phyloP scores from a whole-genome alignment of 116 monocot species.

The Trichopus zeylanicus region DNA sequence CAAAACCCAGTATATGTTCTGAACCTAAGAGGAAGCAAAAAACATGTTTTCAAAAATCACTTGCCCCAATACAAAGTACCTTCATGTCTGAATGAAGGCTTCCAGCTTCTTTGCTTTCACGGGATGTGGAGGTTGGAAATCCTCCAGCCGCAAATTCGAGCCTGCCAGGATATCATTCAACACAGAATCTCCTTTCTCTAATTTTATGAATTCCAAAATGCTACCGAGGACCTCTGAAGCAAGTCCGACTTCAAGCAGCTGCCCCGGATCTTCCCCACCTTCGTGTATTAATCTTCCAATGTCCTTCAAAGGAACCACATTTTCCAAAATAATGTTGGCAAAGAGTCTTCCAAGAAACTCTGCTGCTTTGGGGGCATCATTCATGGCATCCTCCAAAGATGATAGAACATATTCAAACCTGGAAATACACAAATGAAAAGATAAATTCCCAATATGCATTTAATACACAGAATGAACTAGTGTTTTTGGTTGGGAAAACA shows the following conservation, averaged over 20 bases:
- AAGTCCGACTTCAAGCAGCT: constrained; percentile 41
- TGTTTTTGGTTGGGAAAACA: neutral
- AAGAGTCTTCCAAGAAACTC: constrained; percentile 79
- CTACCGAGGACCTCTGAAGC: constrained; percentile 58
- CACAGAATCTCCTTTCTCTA: constrained; percentile 43
- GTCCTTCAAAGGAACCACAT: constrained; percentile 41
- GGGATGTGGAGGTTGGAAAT: constrained; percentile 41
- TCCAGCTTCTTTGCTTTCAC: constrained; percentile 42
- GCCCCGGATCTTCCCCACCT: constrained; percentile 75
- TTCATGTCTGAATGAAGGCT: constrained; percentile 43
- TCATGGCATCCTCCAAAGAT: constrained; percentile 67
- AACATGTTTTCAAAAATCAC: constrained; percentile 7
- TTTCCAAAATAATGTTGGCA: constrained; percentile 41
- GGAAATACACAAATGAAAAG: neutral
- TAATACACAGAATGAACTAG: neutral
- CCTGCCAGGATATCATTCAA: constrained; percentile 30
- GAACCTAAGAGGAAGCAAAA: neutral
- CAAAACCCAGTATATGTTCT: neutral
- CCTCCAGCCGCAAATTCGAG: constrained; percentile 42
- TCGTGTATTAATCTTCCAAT: constrained; percentile 56
- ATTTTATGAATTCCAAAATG: constrained; percentile 39
- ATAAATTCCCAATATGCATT: neutral
- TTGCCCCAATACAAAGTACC: constrained; percentile 6
- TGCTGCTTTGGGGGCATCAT: constrained; percentile 79
- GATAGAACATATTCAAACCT: constrained; percentile 62